Evolutionary conservation across 352 stramenopile species (phyloP).

Genomic region (Phytophthora nicotianae): DNA sequence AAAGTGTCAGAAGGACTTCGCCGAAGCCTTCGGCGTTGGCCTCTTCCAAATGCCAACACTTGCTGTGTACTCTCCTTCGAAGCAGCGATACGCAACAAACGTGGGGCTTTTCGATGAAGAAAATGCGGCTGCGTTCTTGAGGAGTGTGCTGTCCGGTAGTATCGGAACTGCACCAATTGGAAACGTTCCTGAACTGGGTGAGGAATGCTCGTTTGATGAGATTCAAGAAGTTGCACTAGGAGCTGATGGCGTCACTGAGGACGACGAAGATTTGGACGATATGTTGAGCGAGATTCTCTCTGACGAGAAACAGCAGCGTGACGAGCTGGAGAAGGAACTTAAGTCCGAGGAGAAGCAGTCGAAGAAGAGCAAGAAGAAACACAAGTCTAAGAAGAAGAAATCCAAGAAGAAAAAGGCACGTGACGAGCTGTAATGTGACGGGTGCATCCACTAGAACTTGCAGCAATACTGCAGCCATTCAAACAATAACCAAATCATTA

Average conservation of each 20-base stretch:
- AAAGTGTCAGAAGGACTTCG: conserved; percentile 75
- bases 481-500: background rate
- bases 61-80: conserved; percentile 75
- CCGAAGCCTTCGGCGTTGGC: conserved; percentile 68
- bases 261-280: conserved; percentile 65
- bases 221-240: conserved; percentile 37
- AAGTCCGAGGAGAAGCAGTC: conserved; percentile 41
- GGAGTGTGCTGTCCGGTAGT: conserved; percentile 68
- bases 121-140: conserved; percentile 58
- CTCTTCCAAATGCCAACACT: conserved; percentile 80
- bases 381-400: conserved; percentile 61
- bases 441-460: background rate
- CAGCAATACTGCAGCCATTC: background rate
- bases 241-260: conserved; percentile 32
- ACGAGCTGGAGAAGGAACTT: conserved; percentile 56
- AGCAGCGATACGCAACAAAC: conserved; percentile 73
- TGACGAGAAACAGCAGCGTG: conserved; percentile 66
- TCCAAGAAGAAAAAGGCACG: conserved; percentile 63
- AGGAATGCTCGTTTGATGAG: conserved; percentile 61
- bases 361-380: conserved; percentile 54
- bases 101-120: conserved; percentile 71
- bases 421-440: conserved; percentile 58
- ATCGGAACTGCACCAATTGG: conserved; percentile 61
- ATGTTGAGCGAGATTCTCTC: conserved; percentile 77
- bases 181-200: conserved; percentile 41